These are phyloP conservation scores for Neonectria magnoliae DNA, from an alignment of 2,329 filamentous ascomycete species.

Conservation along the genomic window DNA sequence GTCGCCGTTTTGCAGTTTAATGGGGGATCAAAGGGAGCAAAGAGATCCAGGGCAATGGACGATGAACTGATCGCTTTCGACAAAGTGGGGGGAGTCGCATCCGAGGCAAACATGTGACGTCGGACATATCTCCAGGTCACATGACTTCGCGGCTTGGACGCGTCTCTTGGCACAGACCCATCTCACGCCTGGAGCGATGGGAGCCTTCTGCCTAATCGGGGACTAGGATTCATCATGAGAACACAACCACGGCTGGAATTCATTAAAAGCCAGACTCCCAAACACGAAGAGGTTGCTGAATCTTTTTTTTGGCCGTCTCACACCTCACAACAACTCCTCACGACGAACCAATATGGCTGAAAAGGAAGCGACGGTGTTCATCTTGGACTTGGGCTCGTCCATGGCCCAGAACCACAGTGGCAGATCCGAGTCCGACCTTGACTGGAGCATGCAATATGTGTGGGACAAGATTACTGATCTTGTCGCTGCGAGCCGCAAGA, in stretches of 20 bases:
- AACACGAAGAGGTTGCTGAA: background rate
- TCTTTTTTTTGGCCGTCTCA: background rate
- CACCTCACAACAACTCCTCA: background rate
- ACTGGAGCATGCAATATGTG: slow-evolving; percentile 90
- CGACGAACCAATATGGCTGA: slow-evolving; percentile 74
- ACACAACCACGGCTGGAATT: slow-evolving; percentile 17
- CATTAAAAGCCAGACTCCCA: slow-evolving; percentile 23
- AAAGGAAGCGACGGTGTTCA: slow-evolving; percentile 93
- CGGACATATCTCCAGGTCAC: slow-evolving; percentile 36
- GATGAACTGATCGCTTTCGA: slow-evolving; percentile 5
- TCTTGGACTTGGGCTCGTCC: slow-evolving; percentile 87
- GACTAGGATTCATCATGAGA: slow-evolving; percentile 37
- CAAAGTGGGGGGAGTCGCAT: background rate
- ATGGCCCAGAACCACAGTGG: slow-evolving; percentile 80
- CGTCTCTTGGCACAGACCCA: slow-evolving; percentile 31
- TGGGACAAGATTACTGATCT: slow-evolving; percentile 88
- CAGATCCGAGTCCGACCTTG: slow-evolving; percentile 80
- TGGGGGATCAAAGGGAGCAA: slow-evolving; percentile 8
- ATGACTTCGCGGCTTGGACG: slow-evolving; percentile 45
- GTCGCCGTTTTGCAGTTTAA: slow-evolving; percentile 1
- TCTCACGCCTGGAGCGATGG: slow-evolving; percentile 31
- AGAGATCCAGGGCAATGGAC: background rate
- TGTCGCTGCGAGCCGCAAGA: slow-evolving; percentile 73
- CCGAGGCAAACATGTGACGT: slow-evolving; percentile 17
- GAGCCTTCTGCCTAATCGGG: slow-evolving; percentile 41